Base-by-base conservation (phyloP, 2,329 filamentous ascomycete genomes). In the Endoconidiophora polonica region DNA sequence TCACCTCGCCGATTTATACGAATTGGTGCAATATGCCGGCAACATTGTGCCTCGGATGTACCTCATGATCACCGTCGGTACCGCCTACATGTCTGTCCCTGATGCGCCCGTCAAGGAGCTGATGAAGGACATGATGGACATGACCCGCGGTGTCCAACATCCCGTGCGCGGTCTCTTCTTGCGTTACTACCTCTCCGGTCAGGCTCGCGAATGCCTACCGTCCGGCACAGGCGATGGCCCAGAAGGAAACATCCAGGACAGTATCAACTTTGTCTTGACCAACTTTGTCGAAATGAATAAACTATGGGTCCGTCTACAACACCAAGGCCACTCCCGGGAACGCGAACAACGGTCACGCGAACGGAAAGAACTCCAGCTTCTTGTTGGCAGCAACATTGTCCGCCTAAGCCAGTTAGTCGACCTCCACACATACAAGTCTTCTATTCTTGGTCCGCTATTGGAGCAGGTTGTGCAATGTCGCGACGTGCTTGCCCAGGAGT, bases 91-190 rank as follows among this genome's bases (percentile, higher is more conserved):
- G 91, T 82, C 86, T 23, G 93, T 98, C 61, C 84, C 91, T 60
- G 91, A 96, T 73, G 91, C 93, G 52, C 91, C 91, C 0, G 91
- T 98, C 58, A 98, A 98, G 68, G 91, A 98, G 70, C 86, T 98
- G 55, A 98, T 98, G 91, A 98, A 98, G 68, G 91, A 98, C 65
- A 98, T 98, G 91, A 98, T 98, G 91, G 91, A 98, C 66, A 98
- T 98, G 91, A 96, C 87, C 66, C 78, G 91, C 55, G 91, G 91
- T 51, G 88, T 98, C 20, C 91, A 98, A 62, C 91, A 98, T 65
- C 91, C 91, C 14, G 88, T 95, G 55, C 85, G 91, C 52, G 91
- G 91, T 16, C 72, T 98, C 50, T 98, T 98, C 63, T 68, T 98
- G 59, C 81, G 91, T 61, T 98, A 98, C 67, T 98, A 95, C 62